Evolutionary conservation across 192 early-diverging fungal genomes (phyloP).

Genomic region (Funneliformis geosporum): DNA sequence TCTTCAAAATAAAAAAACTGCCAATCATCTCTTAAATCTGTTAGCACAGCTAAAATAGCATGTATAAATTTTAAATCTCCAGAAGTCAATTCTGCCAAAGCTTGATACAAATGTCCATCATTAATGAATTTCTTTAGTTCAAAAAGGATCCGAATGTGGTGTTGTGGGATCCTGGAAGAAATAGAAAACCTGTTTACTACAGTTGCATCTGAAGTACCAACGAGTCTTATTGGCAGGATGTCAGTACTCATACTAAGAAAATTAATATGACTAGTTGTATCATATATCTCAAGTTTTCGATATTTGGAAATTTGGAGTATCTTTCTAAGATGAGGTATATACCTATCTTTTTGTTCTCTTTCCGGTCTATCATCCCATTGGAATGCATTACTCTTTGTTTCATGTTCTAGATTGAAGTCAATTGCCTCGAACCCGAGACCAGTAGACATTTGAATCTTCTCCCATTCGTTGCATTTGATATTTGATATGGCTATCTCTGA

Average conservation of each 20-base stretch:
- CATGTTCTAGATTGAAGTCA: neutral
- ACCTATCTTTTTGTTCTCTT: conserved; percentile 6
- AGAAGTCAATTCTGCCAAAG: neutral
- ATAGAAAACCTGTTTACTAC: conserved; percentile 1
- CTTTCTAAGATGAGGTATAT: neutral
- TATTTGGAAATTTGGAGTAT: neutral
- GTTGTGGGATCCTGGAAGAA: neutral
- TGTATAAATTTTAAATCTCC: neutral
- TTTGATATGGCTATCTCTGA: neutral
- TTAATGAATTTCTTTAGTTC: neutral
- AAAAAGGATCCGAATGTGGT: conserved; percentile 2
- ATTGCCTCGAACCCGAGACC: neutral
- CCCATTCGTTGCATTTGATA: neutral
- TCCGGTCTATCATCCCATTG: neutral
- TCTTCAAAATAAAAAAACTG: neutral
- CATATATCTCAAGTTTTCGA: neutral
- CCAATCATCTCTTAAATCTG: neutral
- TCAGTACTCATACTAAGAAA: conserved; percentile 13
- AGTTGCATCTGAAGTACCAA: neutral
- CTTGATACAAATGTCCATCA: neutral
- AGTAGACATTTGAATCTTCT: neutral
- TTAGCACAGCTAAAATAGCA: neutral
- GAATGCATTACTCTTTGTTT: neutral
- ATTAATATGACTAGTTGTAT: neutral
- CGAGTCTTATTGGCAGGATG: neutral